Evolutionary conservation across 306 rosid genomes (phyloP).

Genomic region (Quercus ilex): DNA sequence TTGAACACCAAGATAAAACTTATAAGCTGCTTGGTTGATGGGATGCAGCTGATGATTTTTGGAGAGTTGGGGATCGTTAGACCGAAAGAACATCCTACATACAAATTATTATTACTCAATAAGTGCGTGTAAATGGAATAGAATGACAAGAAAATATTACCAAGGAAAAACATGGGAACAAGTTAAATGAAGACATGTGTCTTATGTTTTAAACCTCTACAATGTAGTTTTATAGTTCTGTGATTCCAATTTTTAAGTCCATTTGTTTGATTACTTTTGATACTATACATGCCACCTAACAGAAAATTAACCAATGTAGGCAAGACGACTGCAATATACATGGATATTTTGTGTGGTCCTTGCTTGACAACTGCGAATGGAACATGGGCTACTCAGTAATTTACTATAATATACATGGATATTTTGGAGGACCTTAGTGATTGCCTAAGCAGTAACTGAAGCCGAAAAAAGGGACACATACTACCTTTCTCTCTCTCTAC

Average conservation of each 20-base stretch:
- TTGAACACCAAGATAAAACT: no score
- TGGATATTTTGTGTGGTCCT: slow-evolving; percentile 91
- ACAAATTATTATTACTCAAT: no score
- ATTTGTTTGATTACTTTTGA: neutral
- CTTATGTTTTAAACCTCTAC: no score
- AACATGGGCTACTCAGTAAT: slow-evolving; percentile 69
- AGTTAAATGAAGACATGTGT: no score
- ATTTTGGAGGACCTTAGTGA: neutral
- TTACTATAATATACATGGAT: no score
- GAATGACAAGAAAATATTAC: no score
- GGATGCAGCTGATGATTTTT: no score
- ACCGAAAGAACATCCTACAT: no score
- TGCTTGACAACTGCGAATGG: slow-evolving; percentile 97
- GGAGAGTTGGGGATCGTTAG: no score
- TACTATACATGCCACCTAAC: neutral
- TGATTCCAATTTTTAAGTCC: neutral
- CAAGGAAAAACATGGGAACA: no score
- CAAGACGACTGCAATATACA: slow-evolving; percentile 65
- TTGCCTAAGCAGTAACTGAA: neutral
- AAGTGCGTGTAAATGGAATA: no score
- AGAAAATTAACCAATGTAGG: slow-evolving; percentile 40
- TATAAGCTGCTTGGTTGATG: no score
- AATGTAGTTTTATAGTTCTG: neutral
- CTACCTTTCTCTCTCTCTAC: neutral
- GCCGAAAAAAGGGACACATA: neutral